These are phyloP conservation scores for Leishmania guyanensis DNA, from an alignment of 208 protist genomes.

Conservation along the genomic window DNA sequence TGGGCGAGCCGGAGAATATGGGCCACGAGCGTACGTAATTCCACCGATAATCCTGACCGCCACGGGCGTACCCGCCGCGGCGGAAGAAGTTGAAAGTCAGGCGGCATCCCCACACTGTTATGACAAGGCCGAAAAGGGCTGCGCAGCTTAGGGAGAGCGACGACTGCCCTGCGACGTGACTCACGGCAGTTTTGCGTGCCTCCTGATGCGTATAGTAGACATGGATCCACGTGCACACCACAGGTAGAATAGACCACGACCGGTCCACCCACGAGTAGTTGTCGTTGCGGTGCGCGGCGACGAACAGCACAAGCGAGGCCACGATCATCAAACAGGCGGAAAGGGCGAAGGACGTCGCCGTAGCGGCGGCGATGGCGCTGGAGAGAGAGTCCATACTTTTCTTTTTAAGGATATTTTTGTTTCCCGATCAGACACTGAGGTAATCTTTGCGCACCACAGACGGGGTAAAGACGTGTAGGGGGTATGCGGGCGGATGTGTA, in stretches of 20 bases:
- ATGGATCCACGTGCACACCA: constrained; percentile 75
- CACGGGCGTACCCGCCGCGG: constrained; percentile 70
- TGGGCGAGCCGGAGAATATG: constrained; percentile 23
- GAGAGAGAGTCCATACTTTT: constrained; percentile 3
- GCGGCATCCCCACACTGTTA: constrained; percentile 70
- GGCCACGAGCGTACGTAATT: constrained; percentile 54
- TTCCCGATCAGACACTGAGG: not conserved
- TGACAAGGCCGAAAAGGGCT: constrained; percentile 47
- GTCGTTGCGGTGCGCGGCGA: constrained; percentile 44
- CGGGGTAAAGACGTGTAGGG: not conserved
- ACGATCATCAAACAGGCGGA: constrained; percentile 47
- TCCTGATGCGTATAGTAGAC: constrained; percentile 34
- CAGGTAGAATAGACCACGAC: constrained; percentile 72
- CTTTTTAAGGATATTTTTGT: not conserved
- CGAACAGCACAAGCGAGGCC: constrained; percentile 51
- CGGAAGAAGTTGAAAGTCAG: constrained; percentile 79
- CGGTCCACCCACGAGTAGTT: constrained; percentile 88
- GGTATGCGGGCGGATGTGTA: not conserved
- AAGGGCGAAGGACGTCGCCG: constrained; percentile 28
- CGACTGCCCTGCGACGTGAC: not conserved
- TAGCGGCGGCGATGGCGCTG: not conserved
- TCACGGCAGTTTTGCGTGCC: not conserved
- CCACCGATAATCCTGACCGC: constrained; percentile 83
- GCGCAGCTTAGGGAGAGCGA: constrained; percentile 22
- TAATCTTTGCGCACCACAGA: not conserved